These are phyloP conservation scores for Anaeramoeba ignava DNA, from an alignment of 78 protist genomes.

Conservation along the genomic window DNA sequence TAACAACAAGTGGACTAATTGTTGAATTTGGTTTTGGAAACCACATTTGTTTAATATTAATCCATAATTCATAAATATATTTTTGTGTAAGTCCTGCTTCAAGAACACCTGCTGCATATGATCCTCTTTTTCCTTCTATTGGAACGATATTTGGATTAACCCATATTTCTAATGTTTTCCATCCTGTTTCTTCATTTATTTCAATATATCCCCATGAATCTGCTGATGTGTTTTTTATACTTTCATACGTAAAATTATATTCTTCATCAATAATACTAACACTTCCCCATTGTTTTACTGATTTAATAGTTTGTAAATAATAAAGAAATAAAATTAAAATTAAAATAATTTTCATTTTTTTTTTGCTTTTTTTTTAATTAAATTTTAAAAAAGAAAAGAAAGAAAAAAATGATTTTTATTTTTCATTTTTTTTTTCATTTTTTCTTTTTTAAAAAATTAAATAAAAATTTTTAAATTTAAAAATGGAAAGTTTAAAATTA, in stretches of 20 bases:
- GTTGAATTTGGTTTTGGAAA: neutral
- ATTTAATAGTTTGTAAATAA: too few relatives aligned
- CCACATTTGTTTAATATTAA: neutral
- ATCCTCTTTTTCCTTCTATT: neutral
- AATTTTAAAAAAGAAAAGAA: too few relatives aligned
- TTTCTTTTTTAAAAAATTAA: too few relatives aligned
- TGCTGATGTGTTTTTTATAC: neutral
- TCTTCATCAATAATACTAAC: neutral
- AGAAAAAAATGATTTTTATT: too few relatives aligned
- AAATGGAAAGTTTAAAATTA: too few relatives aligned
- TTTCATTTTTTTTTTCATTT: too few relatives aligned
- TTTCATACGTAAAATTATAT: neutral
- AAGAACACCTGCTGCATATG: neutral
- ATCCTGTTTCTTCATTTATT: neutral
- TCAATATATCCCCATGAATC: neutral
- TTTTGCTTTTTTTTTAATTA: too few relatives aligned
- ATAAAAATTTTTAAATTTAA: too few relatives aligned
- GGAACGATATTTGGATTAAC: neutral
- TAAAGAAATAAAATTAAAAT: too few relatives aligned
- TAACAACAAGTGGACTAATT: neutral
- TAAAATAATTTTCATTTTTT: too few relatives aligned
- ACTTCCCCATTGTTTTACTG: neutral
- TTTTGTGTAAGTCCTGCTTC: neutral
- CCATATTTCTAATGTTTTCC: neutral
- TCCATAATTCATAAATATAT: neutral